These are phyloP conservation scores for Fragilariopsis cylindrus DNA, from an alignment of 108 stramenopile species.

Conservation along the genomic window DNA sequence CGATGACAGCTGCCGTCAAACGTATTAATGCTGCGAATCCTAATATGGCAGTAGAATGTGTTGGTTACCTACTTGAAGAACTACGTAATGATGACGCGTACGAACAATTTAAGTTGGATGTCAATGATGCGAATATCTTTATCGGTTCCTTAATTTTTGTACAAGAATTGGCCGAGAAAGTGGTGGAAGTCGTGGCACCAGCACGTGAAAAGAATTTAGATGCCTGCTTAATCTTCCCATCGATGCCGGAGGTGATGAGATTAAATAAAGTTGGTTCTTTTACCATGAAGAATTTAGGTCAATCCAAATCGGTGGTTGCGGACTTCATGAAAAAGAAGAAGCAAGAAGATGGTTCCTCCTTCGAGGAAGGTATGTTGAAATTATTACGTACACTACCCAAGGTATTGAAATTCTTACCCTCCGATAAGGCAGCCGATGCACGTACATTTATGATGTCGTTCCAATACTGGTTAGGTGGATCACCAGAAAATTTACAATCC, in stretches of 20 bases:
- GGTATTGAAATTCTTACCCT: constrained; percentile 95
- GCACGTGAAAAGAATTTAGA: constrained; percentile 82
- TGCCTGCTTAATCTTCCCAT: constrained; percentile 93
- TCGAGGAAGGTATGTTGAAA: constrained; percentile 98
- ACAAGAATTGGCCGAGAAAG: constrained; percentile 96
- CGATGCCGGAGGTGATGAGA: constrained; percentile 98
- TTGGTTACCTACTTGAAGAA: constrained; percentile 95
- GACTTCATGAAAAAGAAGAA: constrained; percentile 99
- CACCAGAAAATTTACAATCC: constrained; percentile 92
- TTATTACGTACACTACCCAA: constrained; percentile 94
- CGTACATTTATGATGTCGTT: constrained; percentile 98
- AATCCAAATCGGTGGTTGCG: constrained; percentile 91
- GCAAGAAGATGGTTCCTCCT: constrained; percentile 93
- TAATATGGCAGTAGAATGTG: constrained; percentile 96
- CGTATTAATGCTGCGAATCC: constrained; percentile 91
- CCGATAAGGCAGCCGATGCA: constrained; percentile 96
- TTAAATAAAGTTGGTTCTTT: constrained; percentile 95
- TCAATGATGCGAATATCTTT: constrained; percentile 92
- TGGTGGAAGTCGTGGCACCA: constrained; percentile 90
- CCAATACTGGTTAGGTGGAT: constrained; percentile 98
- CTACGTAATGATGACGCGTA: constrained; percentile 86
- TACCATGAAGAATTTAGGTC: constrained; percentile 96
- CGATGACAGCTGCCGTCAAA: constrained; percentile 94
- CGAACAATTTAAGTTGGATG: constrained; percentile 92
- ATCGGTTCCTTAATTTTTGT: constrained; percentile 97